These are phyloP conservation scores for Verticillium nonalfalfae DNA, from an alignment of 2,329 filamentous ascomycete species.

Conservation along the genomic window DNA sequence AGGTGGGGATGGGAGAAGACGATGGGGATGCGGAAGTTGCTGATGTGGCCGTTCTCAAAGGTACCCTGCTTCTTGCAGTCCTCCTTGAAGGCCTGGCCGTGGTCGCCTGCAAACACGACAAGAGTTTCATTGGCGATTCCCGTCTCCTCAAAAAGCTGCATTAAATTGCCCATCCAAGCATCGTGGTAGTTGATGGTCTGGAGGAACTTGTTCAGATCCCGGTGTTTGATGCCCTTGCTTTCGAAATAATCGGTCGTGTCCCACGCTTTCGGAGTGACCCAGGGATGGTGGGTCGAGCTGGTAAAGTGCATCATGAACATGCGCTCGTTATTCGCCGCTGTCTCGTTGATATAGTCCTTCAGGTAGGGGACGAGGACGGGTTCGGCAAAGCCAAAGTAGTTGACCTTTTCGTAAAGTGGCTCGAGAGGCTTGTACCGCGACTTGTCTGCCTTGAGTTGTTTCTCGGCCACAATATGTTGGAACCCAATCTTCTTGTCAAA, in stretches of 20 bases:
- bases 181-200: constrained; percentile 33
- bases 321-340: constrained; percentile 19
- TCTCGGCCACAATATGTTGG: constrained; percentile 12
- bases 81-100: constrained; percentile 33
- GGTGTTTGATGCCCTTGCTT: constrained; percentile 7
- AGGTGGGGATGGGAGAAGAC: constrained; percentile 35
- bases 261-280: constrained; percentile 25
- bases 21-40: constrained; percentile 34
- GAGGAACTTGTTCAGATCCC: constrained; percentile 29
- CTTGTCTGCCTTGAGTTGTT: constrained; percentile 4
- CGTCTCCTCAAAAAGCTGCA: constrained; percentile 31
- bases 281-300: constrained; percentile 34
- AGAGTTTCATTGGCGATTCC: constrained; percentile 37
- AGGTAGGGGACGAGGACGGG: constrained; percentile 30
- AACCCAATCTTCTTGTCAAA: constrained; percentile 15
- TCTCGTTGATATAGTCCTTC: constrained; percentile 22
- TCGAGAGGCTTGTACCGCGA: background rate
- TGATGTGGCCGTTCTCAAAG: constrained; percentile 35
- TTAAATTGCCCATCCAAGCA: constrained; percentile 28
- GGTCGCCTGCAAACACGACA: constrained; percentile 37
- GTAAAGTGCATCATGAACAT: constrained; percentile 29
- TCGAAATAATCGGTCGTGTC: constrained; percentile 23
- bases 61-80: constrained; percentile 28
- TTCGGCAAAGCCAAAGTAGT: constrained; percentile 37
- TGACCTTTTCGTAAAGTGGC: constrained; percentile 14